phyloP scores from a whole-genome alignment of 2,329 filamentous ascomycete species.

The Emmonsiellopsis sp. region DNA sequence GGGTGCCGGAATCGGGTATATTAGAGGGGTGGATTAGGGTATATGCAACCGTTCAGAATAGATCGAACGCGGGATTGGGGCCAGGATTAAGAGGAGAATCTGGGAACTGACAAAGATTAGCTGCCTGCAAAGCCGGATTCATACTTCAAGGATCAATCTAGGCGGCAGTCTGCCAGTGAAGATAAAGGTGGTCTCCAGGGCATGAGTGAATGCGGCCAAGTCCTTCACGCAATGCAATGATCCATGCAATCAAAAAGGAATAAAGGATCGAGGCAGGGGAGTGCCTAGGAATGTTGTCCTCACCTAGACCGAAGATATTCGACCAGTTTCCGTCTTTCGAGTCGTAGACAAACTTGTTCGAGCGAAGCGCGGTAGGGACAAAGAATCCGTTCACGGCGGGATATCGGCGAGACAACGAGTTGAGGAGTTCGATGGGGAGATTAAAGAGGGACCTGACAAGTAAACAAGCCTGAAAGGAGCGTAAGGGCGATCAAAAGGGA shows the following conservation, averaged over 20 bases:
- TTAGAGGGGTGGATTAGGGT: too few relatives aligned
- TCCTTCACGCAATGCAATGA: not conserved
- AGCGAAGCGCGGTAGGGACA: not conserved
- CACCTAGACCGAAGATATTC: not conserved
- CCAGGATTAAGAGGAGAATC: not conserved
- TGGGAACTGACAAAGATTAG: not conserved
- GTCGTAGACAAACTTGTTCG: not conserved
- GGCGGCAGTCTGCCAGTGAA: not conserved
- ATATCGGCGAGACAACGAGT: not conserved
- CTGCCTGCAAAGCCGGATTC: too few relatives aligned
- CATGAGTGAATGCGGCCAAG: not conserved
- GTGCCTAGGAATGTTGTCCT: not conserved
- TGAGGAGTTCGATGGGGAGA: conserved; percentile 4
- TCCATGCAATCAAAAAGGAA: not conserved
- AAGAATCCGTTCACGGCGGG: not conserved
- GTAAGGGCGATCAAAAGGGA: not conserved
- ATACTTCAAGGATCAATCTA: too few relatives aligned
- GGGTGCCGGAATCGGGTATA: too few relatives aligned
- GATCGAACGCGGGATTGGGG: too few relatives aligned
- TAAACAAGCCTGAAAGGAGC: conserved; percentile 20
- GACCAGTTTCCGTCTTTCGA: not conserved
- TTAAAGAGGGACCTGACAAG: conserved; percentile 25
- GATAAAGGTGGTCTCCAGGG: not conserved
- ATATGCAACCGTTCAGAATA: too few relatives aligned
- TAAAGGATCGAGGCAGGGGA: not conserved